phyloP scores from a whole-genome alignment of 345 rosid species.

The Ceriops decandra region DNA sequence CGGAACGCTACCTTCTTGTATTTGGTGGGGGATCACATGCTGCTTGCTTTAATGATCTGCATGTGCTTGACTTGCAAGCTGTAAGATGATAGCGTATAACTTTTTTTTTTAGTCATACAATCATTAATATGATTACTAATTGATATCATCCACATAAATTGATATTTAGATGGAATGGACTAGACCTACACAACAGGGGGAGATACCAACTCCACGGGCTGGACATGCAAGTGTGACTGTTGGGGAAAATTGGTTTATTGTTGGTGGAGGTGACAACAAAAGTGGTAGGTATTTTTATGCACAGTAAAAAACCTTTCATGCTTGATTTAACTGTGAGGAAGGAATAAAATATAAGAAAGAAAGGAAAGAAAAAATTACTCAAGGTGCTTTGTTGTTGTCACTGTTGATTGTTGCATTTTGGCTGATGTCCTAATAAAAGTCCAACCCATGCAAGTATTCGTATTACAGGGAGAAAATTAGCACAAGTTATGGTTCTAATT shows the following conservation, averaged over 20 bases:
- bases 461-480: background rate
- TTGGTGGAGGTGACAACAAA: slow-evolving; percentile 98
- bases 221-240: slow-evolving; percentile 96
- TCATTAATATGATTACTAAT: background rate
- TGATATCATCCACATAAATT: slow-evolving; percentile 19
- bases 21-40: slow-evolving; percentile 99
- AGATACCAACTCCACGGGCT: slow-evolving; percentile 85
- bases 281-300: slow-evolving; percentile 53
- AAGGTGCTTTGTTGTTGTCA: background rate
- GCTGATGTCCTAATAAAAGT: background rate
- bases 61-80: slow-evolving; percentile 93
- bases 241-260: slow-evolving; percentile 99
- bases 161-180: slow-evolving; percentile 93
- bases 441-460: background rate
- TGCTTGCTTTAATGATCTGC: slow-evolving; percentile 86
- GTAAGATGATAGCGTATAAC: slow-evolving; percentile 53
- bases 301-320: background rate
- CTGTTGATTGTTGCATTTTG: background rate
- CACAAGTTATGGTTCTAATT: background rate
- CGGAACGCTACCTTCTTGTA: slow-evolving; percentile 87
- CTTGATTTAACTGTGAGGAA: background rate
- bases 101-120: slow-evolving; percentile 10
- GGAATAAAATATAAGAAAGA: background rate
- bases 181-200: slow-evolving; percentile 89
- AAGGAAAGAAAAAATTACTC: background rate